These are phyloP conservation scores for Phytophthora aleatoria DNA, from an alignment of 352 stramenopile genomes.

Conservation along the genomic window DNA sequence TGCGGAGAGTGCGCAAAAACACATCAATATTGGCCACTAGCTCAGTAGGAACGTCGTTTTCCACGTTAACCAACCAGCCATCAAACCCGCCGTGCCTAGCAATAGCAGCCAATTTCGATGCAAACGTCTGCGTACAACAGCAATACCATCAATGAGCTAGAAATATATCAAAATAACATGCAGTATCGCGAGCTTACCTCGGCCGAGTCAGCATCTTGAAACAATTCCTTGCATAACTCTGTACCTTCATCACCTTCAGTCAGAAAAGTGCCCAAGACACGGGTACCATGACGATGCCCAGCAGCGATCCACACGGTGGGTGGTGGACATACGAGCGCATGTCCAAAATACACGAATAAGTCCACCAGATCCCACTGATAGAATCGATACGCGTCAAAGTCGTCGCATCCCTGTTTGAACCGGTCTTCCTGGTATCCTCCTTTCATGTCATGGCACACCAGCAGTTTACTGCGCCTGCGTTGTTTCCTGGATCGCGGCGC, in stretches of 20 bases:
- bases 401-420: conserved; percentile 42
- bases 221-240: conserved; percentile 34
- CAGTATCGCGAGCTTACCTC: conserved; percentile 25
- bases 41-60: conserved; percentile 44
- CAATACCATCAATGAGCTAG: background rate
- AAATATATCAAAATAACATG: background rate
- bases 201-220: conserved; percentile 28
- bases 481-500: conserved; percentile 29
- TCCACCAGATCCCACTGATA: conserved; percentile 66
- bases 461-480: conserved; percentile 46
- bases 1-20: conserved; percentile 39
- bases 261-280: conserved; percentile 54
- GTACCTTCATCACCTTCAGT: conserved; percentile 44
- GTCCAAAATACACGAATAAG: conserved; percentile 62
- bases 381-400: conserved; percentile 48
- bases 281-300: conserved; percentile 50
- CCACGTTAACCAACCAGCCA: conserved; percentile 69
- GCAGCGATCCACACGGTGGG: conserved; percentile 49
- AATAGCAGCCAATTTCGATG: conserved; percentile 44
- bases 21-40: conserved; percentile 36
- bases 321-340: conserved; percentile 56
- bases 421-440: conserved; percentile 51
- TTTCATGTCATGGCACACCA: conserved; percentile 66
- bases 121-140: conserved; percentile 30
- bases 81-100: conserved; percentile 53